These are phyloP conservation scores for Sorghum bicolor DNA, from an alignment of 176 grass and related monocot genomes.

Conservation along the genomic window DNA sequence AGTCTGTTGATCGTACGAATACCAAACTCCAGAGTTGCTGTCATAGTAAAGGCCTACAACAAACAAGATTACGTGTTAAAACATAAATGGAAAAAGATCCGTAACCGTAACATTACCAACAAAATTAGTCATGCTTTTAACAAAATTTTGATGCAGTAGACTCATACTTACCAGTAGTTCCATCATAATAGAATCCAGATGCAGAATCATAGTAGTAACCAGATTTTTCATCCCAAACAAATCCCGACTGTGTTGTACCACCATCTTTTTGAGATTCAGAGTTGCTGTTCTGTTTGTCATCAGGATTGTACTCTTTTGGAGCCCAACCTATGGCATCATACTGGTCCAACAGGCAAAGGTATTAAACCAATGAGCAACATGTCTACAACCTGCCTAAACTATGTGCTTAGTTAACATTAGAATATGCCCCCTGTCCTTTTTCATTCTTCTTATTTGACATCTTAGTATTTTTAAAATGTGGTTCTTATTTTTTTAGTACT, in stretches of 20 bases:
- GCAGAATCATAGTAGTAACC: constrained; percentile 98
- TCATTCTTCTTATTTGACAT: not conserved
- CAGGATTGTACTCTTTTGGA: constrained; percentile 94
- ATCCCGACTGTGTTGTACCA: constrained; percentile 72
- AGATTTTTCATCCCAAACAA: constrained; percentile 99
- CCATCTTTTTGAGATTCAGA: constrained; percentile 42
- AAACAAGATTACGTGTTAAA: constrained; percentile 10
- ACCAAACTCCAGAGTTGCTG: constrained; percentile 86
- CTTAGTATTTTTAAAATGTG: not conserved
- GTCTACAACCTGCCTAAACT: constrained; percentile 8
- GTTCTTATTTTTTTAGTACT: not conserved
- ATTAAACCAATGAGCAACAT: constrained; percentile 14
- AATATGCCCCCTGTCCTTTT: not conserved
- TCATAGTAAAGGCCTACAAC: constrained; percentile 95
- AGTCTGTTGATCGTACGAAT: constrained; percentile 77
- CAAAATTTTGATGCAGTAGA: not conserved
- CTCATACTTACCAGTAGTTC: constrained; percentile 80
- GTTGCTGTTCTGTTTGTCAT: constrained; percentile 55
- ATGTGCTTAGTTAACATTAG: not conserved
- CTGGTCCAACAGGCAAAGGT: constrained; percentile 39
- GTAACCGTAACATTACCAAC: not conserved
- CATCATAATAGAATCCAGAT: constrained; percentile 99
- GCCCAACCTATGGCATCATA: constrained; percentile 97
- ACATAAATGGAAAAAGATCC: not conserved
- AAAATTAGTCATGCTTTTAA: not conserved